Base-by-base conservation (phyloP, 2,329 filamentous ascomycete species). In the Uncinocarpus reesii region DNA sequence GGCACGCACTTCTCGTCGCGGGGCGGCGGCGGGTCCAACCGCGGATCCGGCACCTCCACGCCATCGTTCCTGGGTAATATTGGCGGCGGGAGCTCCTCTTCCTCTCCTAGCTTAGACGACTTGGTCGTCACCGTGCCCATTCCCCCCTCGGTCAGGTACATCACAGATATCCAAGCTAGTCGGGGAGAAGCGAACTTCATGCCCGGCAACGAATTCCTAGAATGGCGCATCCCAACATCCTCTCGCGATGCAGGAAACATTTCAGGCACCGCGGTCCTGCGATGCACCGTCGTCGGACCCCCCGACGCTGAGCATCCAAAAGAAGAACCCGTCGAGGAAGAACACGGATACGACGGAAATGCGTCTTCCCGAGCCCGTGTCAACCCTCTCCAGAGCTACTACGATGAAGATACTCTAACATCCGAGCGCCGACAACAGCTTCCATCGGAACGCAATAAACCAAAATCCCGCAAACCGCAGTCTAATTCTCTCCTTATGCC, bases 131-230 rank as follows among this genome's bases (percentile, higher is more conserved):
- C 80, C 1, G 77, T 95, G 7, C 88, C 89, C 1, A 75, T 96
- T 8, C 86, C 90, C 2, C 68, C 78, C 3, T 78, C 80, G 21
- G 87, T 95, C 43, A 80, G 86, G 50, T 95, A 88, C 61, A 72
- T 96, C 13, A 81, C 80, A 4, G 89, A 95, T 59, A 76, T 95
- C 47, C 78, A 86, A 48, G 79, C 88, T 1, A 85, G 80, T 56
- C 81, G 80, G 55, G 90, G 89, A 29, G 90, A 96, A 56, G 88
- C 87, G 2, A 80, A 77, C 49, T 95, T 88, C 68, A 84, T 79
- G 47, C 80, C 84, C 0, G 80, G 80, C 1, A 86, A 86, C 43
- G 76, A 76, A 40, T 65, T 77, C 1, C 72, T 95, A 7, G 85
- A 94, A 64, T 96, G 90, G 90, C 78, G 81, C 49, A 79, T 96